Conservation (phyloP, 176 grass and related monocot species). For the Phyllostachys edulis region DNA sequence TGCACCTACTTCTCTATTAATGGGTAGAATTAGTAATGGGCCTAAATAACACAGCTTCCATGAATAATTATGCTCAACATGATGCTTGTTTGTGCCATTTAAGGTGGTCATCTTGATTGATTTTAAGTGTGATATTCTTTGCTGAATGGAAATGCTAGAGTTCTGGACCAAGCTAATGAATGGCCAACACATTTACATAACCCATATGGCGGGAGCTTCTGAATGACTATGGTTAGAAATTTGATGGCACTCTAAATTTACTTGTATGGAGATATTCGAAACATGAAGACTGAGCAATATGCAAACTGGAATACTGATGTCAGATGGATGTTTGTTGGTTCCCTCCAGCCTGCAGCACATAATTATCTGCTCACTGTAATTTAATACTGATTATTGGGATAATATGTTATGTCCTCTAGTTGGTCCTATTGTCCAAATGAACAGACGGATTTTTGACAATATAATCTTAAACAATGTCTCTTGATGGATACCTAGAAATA, state of each 20-base stretch:
- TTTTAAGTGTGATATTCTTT: background rate
- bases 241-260: background rate
- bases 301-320: background rate
- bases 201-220: background rate
- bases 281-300: background rate
- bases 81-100: background rate
- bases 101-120: background rate
- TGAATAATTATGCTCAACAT: background rate
- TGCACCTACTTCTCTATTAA: background rate
- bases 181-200: background rate
- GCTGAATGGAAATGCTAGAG: background rate
- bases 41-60: background rate
- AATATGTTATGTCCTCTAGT: background rate
- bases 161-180: background rate
- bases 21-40: background rate
- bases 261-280: background rate
- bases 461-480: background rate
- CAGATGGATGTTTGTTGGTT: constrained; percentile 3
- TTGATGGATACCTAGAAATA: background rate
- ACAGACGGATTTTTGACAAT: background rate
- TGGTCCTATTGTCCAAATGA: background rate
- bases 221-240: background rate
- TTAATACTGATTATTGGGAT: background rate
- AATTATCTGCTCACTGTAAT: background rate
- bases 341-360: background rate